These are phyloP conservation scores for Histomonas meleagridis DNA, from an alignment of 208 protist genomes.

Conservation along the genomic window DNA sequence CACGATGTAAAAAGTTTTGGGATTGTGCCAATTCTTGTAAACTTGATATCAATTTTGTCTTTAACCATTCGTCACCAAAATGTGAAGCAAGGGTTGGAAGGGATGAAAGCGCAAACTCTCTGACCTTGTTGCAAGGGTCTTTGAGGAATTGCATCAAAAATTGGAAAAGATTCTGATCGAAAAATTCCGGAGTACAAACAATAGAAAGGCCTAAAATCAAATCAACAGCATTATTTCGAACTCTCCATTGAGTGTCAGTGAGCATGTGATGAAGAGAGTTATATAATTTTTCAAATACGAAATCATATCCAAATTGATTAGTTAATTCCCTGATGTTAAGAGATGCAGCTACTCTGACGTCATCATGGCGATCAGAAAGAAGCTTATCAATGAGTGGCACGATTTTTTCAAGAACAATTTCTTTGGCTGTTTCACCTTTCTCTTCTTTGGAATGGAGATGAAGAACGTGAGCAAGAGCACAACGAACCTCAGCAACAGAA, in stretches of 20 bases:
- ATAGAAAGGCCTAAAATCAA: neutral
- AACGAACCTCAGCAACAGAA: neutral
- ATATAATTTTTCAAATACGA: neutral
- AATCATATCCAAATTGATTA: conserved; percentile 2
- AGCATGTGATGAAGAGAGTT: conserved; percentile 19
- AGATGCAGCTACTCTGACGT: neutral
- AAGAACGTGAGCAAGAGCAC: neutral
- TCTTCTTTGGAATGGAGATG: neutral
- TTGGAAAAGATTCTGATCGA: neutral
- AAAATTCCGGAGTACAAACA: neutral
- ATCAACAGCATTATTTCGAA: conserved; percentile 27
- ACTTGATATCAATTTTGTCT: neutral
- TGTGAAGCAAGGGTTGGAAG: neutral
- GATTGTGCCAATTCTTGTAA: neutral
- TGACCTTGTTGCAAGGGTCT: neutral
- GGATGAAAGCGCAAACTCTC: neutral
- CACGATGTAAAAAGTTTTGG: neutral
- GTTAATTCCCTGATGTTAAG: neutral
- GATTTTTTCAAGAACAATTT: neutral
- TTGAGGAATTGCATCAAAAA: neutral
- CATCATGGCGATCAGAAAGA: neutral
- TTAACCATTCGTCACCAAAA: conserved; percentile 5
- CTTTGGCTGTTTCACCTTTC: no score
- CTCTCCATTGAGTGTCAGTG: neutral
- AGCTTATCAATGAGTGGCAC: neutral